These are phyloP conservation scores for Aspergillus alliaceus DNA, from an alignment of 2,329 filamentous ascomycete species.

Conservation along the genomic window DNA sequence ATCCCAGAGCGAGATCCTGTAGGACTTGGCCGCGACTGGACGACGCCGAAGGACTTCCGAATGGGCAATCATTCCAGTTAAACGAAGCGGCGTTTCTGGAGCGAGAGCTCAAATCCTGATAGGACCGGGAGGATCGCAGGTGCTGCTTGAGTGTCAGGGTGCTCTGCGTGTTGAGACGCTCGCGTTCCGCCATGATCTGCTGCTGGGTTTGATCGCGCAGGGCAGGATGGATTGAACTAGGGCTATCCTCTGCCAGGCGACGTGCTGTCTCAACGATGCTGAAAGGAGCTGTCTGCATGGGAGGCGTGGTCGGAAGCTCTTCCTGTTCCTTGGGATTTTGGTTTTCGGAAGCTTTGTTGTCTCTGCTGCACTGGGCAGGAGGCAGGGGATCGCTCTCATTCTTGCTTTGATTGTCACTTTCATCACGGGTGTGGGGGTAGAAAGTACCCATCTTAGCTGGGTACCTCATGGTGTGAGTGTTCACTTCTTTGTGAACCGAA, in stretches of 20 bases:
- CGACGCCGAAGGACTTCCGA: neutral
- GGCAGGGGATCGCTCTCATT: constrained; percentile 3
- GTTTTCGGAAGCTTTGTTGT: too few relatives aligned
- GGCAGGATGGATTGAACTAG: constrained; percentile 14
- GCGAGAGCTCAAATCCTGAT: neutral
- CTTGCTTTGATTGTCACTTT: constrained; percentile 3
- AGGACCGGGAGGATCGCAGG: neutral
- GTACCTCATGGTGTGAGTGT: constrained; percentile 3
- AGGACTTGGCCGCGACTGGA: neutral
- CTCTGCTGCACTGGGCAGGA: neutral
- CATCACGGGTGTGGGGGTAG: constrained; percentile 9
- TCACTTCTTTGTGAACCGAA: neutral
- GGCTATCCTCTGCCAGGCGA: neutral
- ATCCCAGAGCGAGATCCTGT: neutral
- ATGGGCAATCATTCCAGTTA: neutral
- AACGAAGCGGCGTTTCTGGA: neutral
- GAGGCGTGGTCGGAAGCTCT: neutral
- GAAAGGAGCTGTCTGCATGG: neutral
- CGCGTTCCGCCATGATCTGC: constrained; percentile 15
- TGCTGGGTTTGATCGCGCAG: constrained; percentile 10
- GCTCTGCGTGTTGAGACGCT: neutral
- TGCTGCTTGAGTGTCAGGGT: neutral
- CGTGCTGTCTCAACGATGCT: neutral
- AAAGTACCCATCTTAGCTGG: constrained; percentile 18
- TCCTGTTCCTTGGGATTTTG: neutral